Conservation (phyloP, 768 basidiomycete genomes). For the Hypsizygus marmoreus region DNA sequence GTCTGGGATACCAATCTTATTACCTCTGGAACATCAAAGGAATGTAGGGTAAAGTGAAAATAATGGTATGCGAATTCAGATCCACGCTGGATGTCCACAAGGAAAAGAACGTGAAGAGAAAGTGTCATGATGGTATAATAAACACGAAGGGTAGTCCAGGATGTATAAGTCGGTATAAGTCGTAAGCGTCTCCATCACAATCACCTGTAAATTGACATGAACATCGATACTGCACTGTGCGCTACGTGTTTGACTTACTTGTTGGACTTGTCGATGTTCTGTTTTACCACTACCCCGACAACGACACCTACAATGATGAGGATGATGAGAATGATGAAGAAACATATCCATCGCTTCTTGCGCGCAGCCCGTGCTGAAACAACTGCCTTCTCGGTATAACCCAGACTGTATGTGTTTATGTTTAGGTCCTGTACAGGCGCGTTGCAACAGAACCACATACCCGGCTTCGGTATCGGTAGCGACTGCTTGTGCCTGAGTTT, state of each 20-base stretch:
- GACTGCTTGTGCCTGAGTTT: slow-evolving; percentile 71
- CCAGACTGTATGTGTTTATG: slow-evolving; percentile 69
- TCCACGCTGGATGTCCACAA: slow-evolving; percentile 8
- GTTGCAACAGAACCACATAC: slow-evolving; percentile 47
- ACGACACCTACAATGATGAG: slow-evolving; percentile 69
- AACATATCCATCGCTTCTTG: slow-evolving; percentile 98
- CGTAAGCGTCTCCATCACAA: neutral
- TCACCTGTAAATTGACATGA: slow-evolving; percentile 9
- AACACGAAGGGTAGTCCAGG: slow-evolving; percentile 5
- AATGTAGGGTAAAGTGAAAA: slow-evolving; percentile 5
- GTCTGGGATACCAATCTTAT: slow-evolving; percentile 6
- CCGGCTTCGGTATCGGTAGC: slow-evolving; percentile 86
- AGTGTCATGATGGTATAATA: slow-evolving; percentile 7
- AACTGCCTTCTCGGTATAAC: slow-evolving; percentile 87
- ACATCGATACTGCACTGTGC: neutral
- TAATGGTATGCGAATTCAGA: slow-evolving; percentile 1
- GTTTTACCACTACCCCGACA: slow-evolving; percentile 55
- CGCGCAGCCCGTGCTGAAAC: slow-evolving; percentile 84
- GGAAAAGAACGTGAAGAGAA: slow-evolving; percentile 7
- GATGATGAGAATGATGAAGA: slow-evolving; percentile 68
- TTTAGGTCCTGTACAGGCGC: too few species aligned
- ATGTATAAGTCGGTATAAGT: too few species aligned
- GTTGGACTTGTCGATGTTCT: slow-evolving; percentile 43
- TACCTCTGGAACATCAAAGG: slow-evolving; percentile 4
- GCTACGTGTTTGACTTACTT: slow-evolving; percentile 13